Conservation (phyloP, 768 basidiomycete genomes). For the Leccinum truebloodii region DNA sequence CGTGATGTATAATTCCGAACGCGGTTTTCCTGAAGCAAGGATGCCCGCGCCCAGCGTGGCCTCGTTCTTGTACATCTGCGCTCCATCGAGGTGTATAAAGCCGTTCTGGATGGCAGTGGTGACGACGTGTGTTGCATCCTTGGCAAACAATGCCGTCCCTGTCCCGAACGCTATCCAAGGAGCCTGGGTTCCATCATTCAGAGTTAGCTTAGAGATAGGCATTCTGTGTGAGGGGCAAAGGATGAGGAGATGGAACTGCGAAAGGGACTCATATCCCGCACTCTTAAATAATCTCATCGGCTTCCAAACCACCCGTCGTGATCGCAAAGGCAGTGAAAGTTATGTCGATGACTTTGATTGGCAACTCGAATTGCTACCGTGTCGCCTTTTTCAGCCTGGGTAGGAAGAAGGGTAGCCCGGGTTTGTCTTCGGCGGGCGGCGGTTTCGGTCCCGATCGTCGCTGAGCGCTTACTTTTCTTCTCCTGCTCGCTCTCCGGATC, state of each 20-base stretch:
- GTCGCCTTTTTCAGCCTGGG: too few relatives aligned
- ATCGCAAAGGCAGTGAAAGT: too few relatives aligned
- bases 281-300: too few relatives aligned
- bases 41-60: slow-evolving; percentile 52
- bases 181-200: slow-evolving; percentile 55
- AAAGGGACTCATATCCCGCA: too few relatives aligned
- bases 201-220: slow-evolving; percentile 35
- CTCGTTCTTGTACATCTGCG: slow-evolving; percentile 61
- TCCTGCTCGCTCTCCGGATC: slow-evolving; percentile 41
- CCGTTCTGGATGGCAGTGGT: slow-evolving; percentile 52
- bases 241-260: too few relatives aligned
- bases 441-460: slow-evolving; percentile 64
- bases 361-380: too few relatives aligned
- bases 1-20: slow-evolving; percentile 60
- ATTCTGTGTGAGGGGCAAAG: slow-evolving; percentile 14
- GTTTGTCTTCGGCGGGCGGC: too few relatives aligned
- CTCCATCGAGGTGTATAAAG: slow-evolving; percentile 65
- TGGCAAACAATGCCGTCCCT: slow-evolving; percentile 51
- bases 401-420: too few relatives aligned
- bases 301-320: too few relatives aligned
- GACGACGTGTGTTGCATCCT: slow-evolving; percentile 44
- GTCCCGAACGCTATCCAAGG: slow-evolving; percentile 67
- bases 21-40: slow-evolving; percentile 48
- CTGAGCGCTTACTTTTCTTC: slow-evolving; percentile 54
- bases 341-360: too few relatives aligned